Evolutionary conservation across 2,329 filamentous ascomycete species (phyloP).

Genomic region (Volutella citrinella): DNA sequence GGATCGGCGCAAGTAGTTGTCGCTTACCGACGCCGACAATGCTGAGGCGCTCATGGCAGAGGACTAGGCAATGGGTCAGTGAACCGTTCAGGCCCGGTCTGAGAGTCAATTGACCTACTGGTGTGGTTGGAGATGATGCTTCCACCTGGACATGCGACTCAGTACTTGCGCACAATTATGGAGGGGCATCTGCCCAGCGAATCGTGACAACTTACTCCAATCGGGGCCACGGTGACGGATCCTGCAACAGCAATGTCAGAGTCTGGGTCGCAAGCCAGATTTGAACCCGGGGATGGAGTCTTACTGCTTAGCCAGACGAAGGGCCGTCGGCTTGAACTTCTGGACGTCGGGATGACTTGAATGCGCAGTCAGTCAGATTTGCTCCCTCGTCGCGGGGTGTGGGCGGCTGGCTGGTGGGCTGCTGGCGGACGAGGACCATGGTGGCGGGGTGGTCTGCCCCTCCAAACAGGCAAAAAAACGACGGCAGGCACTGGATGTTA

Average conservation of each 20-base stretch:
- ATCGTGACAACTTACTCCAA: constrained; percentile 92
- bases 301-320: constrained; percentile 92
- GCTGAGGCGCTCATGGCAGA: constrained; percentile 95
- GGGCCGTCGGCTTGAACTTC: constrained; percentile 92
- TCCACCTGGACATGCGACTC: constrained; percentile 60
- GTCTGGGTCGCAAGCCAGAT: no score
- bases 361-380: no score
- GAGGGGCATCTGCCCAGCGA: no score
- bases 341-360: constrained; percentile 83
- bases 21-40: constrained; percentile 91
- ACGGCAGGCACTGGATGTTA: constrained; percentile 1
- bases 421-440: constrained; percentile 16
- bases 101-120: constrained; percentile 55
- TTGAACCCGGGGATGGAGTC: constrained; percentile 26
- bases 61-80: constrained; percentile 55
- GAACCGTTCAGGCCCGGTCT: neutral
- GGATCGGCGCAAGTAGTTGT: constrained; percentile 8
- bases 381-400: constrained; percentile 29
- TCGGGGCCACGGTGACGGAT: constrained; percentile 95
- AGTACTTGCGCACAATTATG: constrained; percentile 27
- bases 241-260: constrained; percentile 43
- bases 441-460: constrained; percentile 22
- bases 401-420: no score
- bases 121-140: constrained; percentile 88
- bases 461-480: constrained; percentile 24